A percentile compares a stretch with the other conserved stretches of the same genome.
These are phyloP conservation scores for Ambrosiella beaveri DNA, from an alignment of 2,329 filamentous ascomycete species.

Conservation along the genomic window DNA sequence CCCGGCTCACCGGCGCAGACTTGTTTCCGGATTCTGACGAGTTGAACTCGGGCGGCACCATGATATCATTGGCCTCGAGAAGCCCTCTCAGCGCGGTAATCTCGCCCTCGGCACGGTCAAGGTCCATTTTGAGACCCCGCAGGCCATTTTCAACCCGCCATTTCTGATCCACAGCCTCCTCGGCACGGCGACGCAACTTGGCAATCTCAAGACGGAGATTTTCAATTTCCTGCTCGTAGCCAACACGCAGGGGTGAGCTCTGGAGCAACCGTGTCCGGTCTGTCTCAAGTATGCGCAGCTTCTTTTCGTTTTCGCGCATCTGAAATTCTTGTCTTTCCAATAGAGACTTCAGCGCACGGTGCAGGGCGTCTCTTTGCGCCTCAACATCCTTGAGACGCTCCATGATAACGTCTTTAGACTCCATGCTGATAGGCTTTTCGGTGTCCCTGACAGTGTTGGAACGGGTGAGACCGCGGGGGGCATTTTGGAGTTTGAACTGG, in stretches of 20 bases:
- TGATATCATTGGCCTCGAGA: constrained; percentile 67
- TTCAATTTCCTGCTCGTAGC: constrained; percentile 70
- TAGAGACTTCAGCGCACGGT: constrained; percentile 69
- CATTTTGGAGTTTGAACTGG: constrained; percentile 18
- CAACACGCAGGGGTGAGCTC: constrained; percentile 52
- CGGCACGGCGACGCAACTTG: constrained; percentile 65
- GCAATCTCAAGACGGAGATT: constrained; percentile 72
- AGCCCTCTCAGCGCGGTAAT: constrained; percentile 66
- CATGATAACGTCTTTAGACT: constrained; percentile 51
- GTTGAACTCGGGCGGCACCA: constrained; percentile 44
- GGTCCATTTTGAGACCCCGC: constrained; percentile 80
- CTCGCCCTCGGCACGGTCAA: constrained; percentile 88
- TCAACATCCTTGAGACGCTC: constrained; percentile 85
- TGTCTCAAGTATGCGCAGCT: constrained; percentile 54
- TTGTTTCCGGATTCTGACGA: constrained; percentile 21
- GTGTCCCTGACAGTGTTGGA: constrained; percentile 39
- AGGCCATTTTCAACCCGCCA: constrained; percentile 90
- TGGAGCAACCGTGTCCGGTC: constrained; percentile 61
- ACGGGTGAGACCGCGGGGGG: constrained; percentile 29
- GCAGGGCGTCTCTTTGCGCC: constrained; percentile 80
- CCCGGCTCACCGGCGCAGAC: constrained; percentile 37
- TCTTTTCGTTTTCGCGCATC: constrained; percentile 67
- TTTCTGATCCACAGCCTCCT: constrained; percentile 88
- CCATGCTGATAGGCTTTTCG: constrained; percentile 18
- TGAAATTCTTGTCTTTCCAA: constrained; percentile 75